Base-by-base conservation (phyloP, 306 rosid species). In the Cicer cuneatum region DNA sequence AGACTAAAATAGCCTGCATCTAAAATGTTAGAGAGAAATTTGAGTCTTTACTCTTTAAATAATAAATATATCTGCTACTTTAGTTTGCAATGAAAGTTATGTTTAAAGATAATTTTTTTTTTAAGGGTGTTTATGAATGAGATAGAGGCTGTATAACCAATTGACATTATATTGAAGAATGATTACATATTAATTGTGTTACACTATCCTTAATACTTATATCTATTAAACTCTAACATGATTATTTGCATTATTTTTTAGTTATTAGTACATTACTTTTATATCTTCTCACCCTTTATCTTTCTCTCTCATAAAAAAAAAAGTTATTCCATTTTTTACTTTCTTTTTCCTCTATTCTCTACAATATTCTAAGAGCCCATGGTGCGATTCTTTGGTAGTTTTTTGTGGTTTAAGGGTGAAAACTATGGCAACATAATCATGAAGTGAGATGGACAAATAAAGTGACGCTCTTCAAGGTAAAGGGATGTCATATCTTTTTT, bases 361-460 rank as follows among this genome's bases (percentile, higher is more conserved):
- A 11, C 18, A 41, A 66, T 43, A 66, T 66, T 66, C 53, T 65
- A 42, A 65, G 69, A 15, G 71, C 21, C 71, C 8, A 15, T 66
- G 18, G 2, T 37, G 7, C 10, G 6, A 48, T 48, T 15, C 15
- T 46, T 46, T 46, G 5, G 16, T 48, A n/a, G 5, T 49, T 13
- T n/a, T 13, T 49, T 13, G 72, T 15, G 37, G 57, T 19, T 53
- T 41, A 15, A n/a, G 37, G 67, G 21, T 71, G 73, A 66, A 68
- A 69, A 58, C 48, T 29, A 58, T 58, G 83, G 11, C 57, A 74
- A 49, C 59, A 77, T 77, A 59, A 75, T 72, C 59, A 85, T 79
- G 52, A 85, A 84, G 86, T 83, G 45, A 85, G 86, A 80, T 87
- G 85, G 59, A 75, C 74, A 72, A 66, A 78, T 81, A 73, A 73